These are phyloP conservation scores for Claviceps purpurea DNA, from an alignment of 2,329 filamentous ascomycete genomes.

Conservation along the genomic window DNA sequence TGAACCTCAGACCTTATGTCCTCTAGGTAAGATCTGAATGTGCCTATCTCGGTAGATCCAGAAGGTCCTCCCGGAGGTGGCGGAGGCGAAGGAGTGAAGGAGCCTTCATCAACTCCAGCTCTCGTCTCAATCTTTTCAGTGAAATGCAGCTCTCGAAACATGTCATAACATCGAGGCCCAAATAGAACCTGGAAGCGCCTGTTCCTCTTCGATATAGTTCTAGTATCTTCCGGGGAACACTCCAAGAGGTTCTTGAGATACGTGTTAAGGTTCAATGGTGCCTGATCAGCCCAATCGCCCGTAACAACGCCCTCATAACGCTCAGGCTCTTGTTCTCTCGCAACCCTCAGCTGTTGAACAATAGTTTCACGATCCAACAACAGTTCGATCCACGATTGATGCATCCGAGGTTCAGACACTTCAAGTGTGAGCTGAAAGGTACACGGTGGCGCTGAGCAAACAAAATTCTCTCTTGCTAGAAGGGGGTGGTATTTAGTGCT, in stretches of 20 bases:
- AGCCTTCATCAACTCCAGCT: conserved; percentile 26
- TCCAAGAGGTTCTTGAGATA: conserved; percentile 38
- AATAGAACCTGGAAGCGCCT: conserved; percentile 43
- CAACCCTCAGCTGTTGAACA: conserved; percentile 22
- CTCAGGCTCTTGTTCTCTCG: conserved; percentile 30
- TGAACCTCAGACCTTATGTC: conserved; percentile 36
- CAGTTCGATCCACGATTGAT: conserved; percentile 25
- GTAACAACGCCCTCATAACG: conserved; percentile 32
- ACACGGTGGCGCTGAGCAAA: conserved; percentile 30
- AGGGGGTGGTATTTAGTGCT: conserved; percentile 26
- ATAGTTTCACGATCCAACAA: conserved; percentile 34
- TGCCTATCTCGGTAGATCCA: conserved; percentile 24
- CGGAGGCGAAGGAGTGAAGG: conserved; percentile 21
- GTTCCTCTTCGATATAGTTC: conserved; percentile 41
- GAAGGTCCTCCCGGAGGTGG: conserved; percentile 20
- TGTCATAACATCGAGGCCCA: conserved; percentile 32
- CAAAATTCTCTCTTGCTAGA: conserved; percentile 22
- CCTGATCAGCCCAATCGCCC: conserved; percentile 26
- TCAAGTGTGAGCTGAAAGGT: conserved; percentile 31
- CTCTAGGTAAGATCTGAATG: conserved; percentile 34
- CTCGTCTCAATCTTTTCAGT: conserved; percentile 24
- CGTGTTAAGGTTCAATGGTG: conserved; percentile 32
- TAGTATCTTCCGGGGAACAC: conserved; percentile 19
- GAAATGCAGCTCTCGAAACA: conserved; percentile 39
- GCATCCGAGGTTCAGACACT: conserved; percentile 35